Base-by-base conservation (phyloP, 306 rosid species). In the Ziziphus jujuba region DNA sequence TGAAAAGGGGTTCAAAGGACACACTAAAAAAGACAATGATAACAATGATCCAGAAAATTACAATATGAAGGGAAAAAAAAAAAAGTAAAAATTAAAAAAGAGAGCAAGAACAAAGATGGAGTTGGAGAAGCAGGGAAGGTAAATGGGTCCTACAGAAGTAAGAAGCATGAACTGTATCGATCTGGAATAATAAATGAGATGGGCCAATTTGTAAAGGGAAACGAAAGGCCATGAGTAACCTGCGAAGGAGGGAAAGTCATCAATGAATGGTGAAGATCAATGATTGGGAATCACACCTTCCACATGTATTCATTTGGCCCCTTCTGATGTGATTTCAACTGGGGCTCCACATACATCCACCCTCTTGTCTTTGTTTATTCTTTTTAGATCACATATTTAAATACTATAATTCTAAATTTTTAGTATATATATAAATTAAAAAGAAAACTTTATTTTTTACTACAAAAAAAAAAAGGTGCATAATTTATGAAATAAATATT, bases 111-210 rank as follows among this genome's bases (percentile, higher is more conserved):
- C 8, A 49, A 49, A 49, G 17, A 49, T 3, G 13, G 5, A 7
- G 6, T 1, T 3, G 3, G 53, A 19, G 5, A 17, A 53, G 6
- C 52, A 67, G 16, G 61, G 64, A 21, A 31, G 72, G 59, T 47
- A 45, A 44, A 51, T 68, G 75, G 69, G 58, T 65, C 69, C 43
- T 22, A 23, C 59, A 16, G 9, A 28, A 28, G 40, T n/a, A n/a
- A n/a, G n/a, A n/a, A n/a, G n/a, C n/a, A n/a, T 67, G 84, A 77
- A 70, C 80, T 71, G 85, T 81, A 82, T 61, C 80, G 52, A 76
- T 67, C 73, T 74, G 82, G 78, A 69, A 54, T 69, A 73, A 61
- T 80, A 19, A 89, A 82, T 78, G 85, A 77, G 47, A 73, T 60
- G 90, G 84, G 71, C 73, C 87, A 66, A 21, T 15, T 23, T n/a